A percentile compares a stretch with the other conserved stretches of the same genome.
Conservation (phyloP, 805 yeast genomes). For the Candida caryicola region DNA sequence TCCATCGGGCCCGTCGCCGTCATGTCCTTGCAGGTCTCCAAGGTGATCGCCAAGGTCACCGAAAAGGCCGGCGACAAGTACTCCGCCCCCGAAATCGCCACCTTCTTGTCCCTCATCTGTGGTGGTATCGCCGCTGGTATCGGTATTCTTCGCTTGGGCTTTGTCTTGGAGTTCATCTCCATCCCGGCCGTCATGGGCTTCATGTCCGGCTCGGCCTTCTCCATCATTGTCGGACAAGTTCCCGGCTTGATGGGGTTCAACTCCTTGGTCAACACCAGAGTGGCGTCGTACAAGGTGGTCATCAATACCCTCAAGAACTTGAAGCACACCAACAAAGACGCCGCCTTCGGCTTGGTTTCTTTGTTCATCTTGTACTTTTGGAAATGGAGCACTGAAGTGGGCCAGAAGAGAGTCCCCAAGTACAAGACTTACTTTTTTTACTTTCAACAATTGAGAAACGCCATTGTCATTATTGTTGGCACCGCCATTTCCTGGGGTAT, state of each 20-base stretch:
- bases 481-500: conserved; percentile 82
- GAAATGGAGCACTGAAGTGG: conserved; percentile 61
- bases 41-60: conserved; percentile 66
- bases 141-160: conserved; percentile 82
- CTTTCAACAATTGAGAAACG: conserved; percentile 72
- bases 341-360: conserved; percentile 83
- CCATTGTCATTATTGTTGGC: conserved; percentile 74
- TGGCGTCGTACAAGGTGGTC: conserved; percentile 64
- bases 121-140: conserved; percentile 82
- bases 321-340: conserved; percentile 67
- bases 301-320: conserved; percentile 71
- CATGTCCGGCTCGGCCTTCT: conserved; percentile 92
- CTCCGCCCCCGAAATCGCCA: conserved; percentile 72
- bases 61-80: conserved; percentile 39
- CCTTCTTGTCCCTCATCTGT: conserved; percentile 73
- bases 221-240: conserved; percentile 78
- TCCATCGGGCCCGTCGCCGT: conserved; percentile 97
- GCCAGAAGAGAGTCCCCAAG: conserved; percentile 64
- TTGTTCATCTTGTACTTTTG: conserved; percentile 68
- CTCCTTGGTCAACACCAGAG: conserved; percentile 67
- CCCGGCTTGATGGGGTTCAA: conserved; percentile 81
- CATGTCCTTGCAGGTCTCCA: conserved; percentile 83
- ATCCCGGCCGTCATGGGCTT: conserved; percentile 91
- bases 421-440: conserved; percentile 61
- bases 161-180: conserved; percentile 83